These are phyloP conservation scores for Aureobasidium vineae DNA, from an alignment of 2,329 filamentous ascomycete genomes.

Conservation along the genomic window DNA sequence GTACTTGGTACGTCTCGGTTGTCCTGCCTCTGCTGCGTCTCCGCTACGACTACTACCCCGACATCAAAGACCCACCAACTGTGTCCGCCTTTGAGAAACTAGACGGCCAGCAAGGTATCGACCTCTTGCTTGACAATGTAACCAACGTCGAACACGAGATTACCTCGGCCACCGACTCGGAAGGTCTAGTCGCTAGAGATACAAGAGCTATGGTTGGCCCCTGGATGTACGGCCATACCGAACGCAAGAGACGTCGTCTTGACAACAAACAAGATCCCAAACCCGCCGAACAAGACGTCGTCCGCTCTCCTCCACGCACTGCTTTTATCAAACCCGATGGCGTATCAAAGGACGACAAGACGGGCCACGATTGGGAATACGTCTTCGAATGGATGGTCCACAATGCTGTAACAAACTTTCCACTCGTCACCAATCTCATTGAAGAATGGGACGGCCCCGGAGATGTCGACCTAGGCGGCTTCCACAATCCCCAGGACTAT, in stretches of 20 bases:
- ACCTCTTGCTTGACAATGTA: slow-evolving; percentile 61
- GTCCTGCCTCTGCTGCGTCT: slow-evolving; percentile 67
- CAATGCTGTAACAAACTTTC: slow-evolving; percentile 61
- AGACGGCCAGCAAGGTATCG: slow-evolving; percentile 58
- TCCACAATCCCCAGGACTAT: slow-evolving; percentile 52
- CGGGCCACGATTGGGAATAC: slow-evolving; percentile 65
- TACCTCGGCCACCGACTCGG: slow-evolving; percentile 32
- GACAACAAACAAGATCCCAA: neutral
- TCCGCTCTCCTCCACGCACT: slow-evolving; percentile 7
- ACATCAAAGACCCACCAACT: slow-evolving; percentile 56
- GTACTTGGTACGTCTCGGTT: slow-evolving; percentile 66
- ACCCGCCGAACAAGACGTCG: neutral
- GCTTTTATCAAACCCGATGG: slow-evolving; percentile 33
- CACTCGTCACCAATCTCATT: slow-evolving; percentile 60
- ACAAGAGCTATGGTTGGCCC: slow-evolving; percentile 67
- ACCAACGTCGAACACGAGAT: slow-evolving; percentile 45
- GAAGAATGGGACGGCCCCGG: slow-evolving; percentile 71
- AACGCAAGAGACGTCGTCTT: slow-evolving; percentile 55
- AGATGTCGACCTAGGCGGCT: slow-evolving; percentile 67
- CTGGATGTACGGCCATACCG: slow-evolving; percentile 66
- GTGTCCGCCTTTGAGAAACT: slow-evolving; percentile 64
- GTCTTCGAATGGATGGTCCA: slow-evolving; percentile 65
- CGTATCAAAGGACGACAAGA: slow-evolving; percentile 36
- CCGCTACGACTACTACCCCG: slow-evolving; percentile 67
- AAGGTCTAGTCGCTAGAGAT: slow-evolving; percentile 58